A percentile compares a stretch with the other conserved stretches of the same genome.
Evolutionary conservation across 257 asterid genomes (phyloP).

Genomic region (Jaltomata sinuosa): DNA sequence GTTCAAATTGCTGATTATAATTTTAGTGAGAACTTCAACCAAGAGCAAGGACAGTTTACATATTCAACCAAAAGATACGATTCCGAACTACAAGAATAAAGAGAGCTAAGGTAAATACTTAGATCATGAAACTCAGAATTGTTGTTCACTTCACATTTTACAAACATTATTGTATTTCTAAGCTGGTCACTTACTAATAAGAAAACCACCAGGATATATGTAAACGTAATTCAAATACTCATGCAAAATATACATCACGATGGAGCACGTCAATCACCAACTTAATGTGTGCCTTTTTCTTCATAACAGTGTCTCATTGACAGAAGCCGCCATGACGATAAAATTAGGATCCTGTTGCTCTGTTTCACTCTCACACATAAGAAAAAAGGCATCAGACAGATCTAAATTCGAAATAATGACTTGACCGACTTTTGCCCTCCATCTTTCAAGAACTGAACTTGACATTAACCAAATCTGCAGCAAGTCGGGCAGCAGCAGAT

Average conservation of each 20-base stretch:
- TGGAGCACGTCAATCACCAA: background rate
- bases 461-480: conserved; percentile 59
- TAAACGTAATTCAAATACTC: background rate
- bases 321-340: background rate
- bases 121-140: background rate
- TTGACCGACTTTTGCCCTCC: conserved; percentile 13
- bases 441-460: conserved; percentile 23
- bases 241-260: background rate
- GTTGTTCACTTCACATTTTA: background rate
- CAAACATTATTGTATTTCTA: background rate
- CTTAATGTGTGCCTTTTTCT: background rate
- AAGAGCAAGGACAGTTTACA: background rate
- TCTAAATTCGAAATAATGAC: background rate
- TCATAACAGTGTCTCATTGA: background rate
- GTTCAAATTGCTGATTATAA: background rate
- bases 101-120: background rate
- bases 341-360: background rate
- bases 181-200: background rate
- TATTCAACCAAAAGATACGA: background rate
- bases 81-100: background rate
- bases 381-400: background rate
- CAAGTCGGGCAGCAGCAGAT: conserved; percentile 87
- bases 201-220: background rate
- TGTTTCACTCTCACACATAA: background rate
- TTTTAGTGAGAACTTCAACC: background rate